A percentile compares a stretch with the other conserved stretches of the same genome.
Evolutionary conservation across 768 basidiomycete genomes (phyloP).

Genomic region (Suillus variegatus): DNA sequence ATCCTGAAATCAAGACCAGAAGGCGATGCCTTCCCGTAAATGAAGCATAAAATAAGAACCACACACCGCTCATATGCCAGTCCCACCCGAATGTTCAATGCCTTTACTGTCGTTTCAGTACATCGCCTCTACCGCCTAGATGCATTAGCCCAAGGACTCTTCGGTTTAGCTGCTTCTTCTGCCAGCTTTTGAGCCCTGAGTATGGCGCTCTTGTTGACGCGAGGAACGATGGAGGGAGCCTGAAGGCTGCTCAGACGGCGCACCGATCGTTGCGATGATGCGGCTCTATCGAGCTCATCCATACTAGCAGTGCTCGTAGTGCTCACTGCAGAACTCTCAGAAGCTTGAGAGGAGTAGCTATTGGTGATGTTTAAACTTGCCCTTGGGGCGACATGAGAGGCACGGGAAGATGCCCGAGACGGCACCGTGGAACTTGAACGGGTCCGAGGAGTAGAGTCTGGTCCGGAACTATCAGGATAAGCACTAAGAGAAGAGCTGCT

Average conservation of each 20-base stretch:
- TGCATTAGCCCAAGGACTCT: constrained; percentile 34
- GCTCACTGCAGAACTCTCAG: constrained; percentile 29
- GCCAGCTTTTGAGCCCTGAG: constrained; percentile 70
- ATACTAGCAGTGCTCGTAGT: constrained; percentile 28
- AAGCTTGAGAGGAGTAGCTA: constrained; percentile 27
- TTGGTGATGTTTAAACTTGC: constrained; percentile 9
- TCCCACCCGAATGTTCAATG: background rate
- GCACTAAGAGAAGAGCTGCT: constrained; percentile 42
- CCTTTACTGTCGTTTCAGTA: background rate
- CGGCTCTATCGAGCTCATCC: constrained; percentile 14
- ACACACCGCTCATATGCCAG: background rate
- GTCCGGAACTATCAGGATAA: constrained; percentile 21
- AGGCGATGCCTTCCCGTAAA: constrained; percentile 17
- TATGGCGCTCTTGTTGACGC: constrained; percentile 73
- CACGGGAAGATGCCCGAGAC: constrained; percentile 46
- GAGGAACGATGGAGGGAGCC: constrained; percentile 64
- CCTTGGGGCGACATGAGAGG: constrained; percentile 30
- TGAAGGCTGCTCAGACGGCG: constrained; percentile 60
- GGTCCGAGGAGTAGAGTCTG: constrained; percentile 9
- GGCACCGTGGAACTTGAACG: constrained; percentile 23
- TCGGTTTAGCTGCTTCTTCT: constrained; percentile 30
- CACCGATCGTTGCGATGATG: constrained; percentile 28
- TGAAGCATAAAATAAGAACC: constrained; percentile 20
- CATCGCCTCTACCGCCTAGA: constrained; percentile 22
- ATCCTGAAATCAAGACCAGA: constrained; percentile 18